phyloP scores from a whole-genome alignment of 129 eudicot species.

The Tagetes erecta region DNA sequence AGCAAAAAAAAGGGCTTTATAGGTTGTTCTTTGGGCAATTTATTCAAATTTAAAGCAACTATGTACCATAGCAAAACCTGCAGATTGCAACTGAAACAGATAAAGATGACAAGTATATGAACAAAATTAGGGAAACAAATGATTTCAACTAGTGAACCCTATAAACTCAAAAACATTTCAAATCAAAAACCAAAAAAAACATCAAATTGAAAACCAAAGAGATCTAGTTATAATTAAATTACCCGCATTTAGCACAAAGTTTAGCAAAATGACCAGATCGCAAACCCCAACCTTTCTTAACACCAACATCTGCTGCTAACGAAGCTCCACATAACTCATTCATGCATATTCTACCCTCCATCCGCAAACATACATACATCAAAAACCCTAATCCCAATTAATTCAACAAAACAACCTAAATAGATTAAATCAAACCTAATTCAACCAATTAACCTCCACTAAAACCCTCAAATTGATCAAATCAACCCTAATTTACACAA shows the following conservation, averaged over 20 bases:
- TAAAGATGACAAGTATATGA: slow-evolving; percentile 1
- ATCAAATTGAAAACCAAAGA: slow-evolving; percentile 8
- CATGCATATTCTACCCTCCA: slow-evolving; percentile 57
- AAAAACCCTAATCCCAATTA: slow-evolving; percentile 37
- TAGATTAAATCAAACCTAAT: background rate
- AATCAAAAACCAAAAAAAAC: background rate
- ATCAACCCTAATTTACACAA: background rate
- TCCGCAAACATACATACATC: slow-evolving; percentile 23
- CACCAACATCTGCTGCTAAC: slow-evolving; percentile 33
- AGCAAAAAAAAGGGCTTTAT: background rate
- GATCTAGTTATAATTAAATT: slow-evolving; percentile 16
- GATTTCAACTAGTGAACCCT: background rate
- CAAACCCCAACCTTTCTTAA: slow-evolving; percentile 81
- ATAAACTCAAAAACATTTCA: background rate
- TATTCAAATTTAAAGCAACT: background rate
- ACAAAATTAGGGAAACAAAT: slow-evolving; percentile 6
- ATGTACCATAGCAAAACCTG: background rate
- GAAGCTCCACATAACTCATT: slow-evolving; percentile 66
- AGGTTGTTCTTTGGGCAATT: background rate
- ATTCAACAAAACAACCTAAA: slow-evolving; percentile 24
- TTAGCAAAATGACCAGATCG: slow-evolving; percentile 78
- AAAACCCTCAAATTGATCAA: background rate
- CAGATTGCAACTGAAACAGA: background rate
- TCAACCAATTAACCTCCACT: slow-evolving; percentile 16
- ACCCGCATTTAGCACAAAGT: slow-evolving; percentile 90